A percentile compares a stretch with the other conserved stretches of the same genome.
Conservation (phyloP, 2,329 filamentous ascomycete genomes). For the Clonostachys sp. region DNA sequence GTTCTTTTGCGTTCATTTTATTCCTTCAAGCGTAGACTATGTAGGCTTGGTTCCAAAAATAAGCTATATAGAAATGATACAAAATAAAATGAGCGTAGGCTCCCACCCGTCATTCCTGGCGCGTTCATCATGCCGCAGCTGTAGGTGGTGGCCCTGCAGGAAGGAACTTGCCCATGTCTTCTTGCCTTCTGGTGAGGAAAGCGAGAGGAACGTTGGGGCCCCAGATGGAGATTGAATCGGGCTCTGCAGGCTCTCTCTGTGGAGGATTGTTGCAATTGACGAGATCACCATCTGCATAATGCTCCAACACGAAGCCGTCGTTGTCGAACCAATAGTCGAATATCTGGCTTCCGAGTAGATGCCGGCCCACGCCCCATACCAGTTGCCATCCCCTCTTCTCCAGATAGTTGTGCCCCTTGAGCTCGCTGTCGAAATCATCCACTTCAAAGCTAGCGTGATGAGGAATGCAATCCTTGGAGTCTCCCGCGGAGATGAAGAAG, state of each 20-base stretch:
- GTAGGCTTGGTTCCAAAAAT: too few species aligned
- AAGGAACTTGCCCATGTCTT: too few species aligned
- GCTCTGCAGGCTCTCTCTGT: neutral
- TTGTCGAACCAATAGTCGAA: constrained; percentile 62
- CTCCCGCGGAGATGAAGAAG: constrained; percentile 36
- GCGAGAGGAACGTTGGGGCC: constrained; percentile 2
- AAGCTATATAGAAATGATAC: too few species aligned
- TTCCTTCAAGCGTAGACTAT: too few species aligned
- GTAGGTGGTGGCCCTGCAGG: too few species aligned
- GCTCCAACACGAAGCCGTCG: constrained; percentile 48
- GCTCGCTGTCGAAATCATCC: constrained; percentile 56
- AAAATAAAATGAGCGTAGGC: too few species aligned
- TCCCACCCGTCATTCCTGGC: too few species aligned
- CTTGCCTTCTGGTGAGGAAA: too few species aligned
- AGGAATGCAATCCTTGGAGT: constrained; percentile 2
- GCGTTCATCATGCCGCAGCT: too few species aligned
- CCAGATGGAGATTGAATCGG: constrained; percentile 7
- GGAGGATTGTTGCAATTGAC: constrained; percentile 31
- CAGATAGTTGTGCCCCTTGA: constrained; percentile 55
- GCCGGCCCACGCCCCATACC: constrained; percentile 58
- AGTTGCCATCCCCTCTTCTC: constrained; percentile 42
- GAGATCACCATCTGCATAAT: constrained; percentile 59
- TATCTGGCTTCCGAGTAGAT: constrained; percentile 55
- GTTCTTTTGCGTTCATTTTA: too few species aligned
- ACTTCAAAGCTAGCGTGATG: constrained; percentile 35